These are phyloP conservation scores for Knufia fluminis DNA, from an alignment of 2,329 filamentous ascomycete species.

Conservation along the genomic window DNA sequence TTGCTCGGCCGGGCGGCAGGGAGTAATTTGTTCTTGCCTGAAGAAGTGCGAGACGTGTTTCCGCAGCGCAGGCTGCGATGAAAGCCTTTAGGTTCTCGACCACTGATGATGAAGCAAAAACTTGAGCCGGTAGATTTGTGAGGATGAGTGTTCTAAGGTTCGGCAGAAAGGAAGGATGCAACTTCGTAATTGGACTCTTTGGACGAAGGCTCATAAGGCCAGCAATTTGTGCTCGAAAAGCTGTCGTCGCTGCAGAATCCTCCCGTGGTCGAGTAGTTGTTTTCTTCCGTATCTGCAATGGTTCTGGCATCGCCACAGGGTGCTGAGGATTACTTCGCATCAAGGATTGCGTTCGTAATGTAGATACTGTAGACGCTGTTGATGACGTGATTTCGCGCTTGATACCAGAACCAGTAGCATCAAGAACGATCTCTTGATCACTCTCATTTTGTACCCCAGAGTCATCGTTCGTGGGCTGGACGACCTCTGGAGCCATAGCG, in stretches of 20 bases:
- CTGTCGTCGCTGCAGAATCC: not conserved
- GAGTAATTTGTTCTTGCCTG: conserved; percentile 49
- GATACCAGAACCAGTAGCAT: conserved; percentile 18
- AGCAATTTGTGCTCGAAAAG: not conserved
- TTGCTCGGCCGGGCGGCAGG: conserved; percentile 47
- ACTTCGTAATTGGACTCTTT: not conserved
- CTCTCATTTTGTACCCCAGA: not conserved
- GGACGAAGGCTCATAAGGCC: not conserved
- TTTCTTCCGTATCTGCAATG: conserved; percentile 1
- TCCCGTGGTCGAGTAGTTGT: not conserved
- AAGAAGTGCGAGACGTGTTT: conserved; percentile 43
- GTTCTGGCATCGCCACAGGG: not conserved
- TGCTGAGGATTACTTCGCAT: not conserved
- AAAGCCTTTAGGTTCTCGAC: conserved; percentile 42
- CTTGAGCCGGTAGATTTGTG: conserved; percentile 45
- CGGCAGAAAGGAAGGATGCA: conserved; percentile 49
- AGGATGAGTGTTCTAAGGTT: conserved; percentile 47
- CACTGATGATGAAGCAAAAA: conserved; percentile 34
- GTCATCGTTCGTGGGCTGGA: not conserved
- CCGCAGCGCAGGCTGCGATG: conserved; percentile 48
- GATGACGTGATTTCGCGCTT: not conserved
- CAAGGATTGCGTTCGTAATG: not conserved
- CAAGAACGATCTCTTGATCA: conserved; percentile 12
- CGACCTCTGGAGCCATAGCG: conserved; percentile 21
- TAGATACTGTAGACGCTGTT: not conserved